Percentiles rank a stretch among this genome's conserved stretches.
Evolutionary conservation across 2,329 filamentous ascomycete species (phyloP).

Genomic region (Ceratocystis colombiana): DNA sequence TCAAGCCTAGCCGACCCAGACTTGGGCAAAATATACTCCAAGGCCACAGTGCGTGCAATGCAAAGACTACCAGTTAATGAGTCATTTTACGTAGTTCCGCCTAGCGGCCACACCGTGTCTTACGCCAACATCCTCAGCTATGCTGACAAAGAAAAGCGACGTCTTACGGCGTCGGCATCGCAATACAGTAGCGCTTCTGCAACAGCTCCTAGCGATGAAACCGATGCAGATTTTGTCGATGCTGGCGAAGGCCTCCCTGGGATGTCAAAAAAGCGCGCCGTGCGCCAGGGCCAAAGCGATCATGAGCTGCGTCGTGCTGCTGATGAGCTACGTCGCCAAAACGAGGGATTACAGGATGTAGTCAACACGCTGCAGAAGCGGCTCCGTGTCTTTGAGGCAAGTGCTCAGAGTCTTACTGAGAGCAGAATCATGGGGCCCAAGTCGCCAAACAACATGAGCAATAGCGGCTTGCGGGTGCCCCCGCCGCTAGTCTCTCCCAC

Average conservation of each 20-base stretch:
- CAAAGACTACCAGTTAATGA: slow-evolving; percentile 59
- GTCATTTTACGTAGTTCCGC: slow-evolving; percentile 91
- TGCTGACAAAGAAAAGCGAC: slow-evolving; percentile 55
- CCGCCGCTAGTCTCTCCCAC: slow-evolving; percentile 7
- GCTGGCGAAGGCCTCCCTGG: slow-evolving; percentile 51
- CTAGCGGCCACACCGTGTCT: slow-evolving; percentile 79
- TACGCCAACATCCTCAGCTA: slow-evolving; percentile 81
- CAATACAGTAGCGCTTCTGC: slow-evolving; percentile 39
- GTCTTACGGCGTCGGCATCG: slow-evolving; percentile 46
- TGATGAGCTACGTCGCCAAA: slow-evolving; percentile 84
- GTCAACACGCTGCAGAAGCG: slow-evolving; percentile 78
- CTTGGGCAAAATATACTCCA: slow-evolving; percentile 72
- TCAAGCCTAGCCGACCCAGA: slow-evolving; percentile 51
- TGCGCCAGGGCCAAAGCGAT: slow-evolving; percentile 37
- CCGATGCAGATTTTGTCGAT: slow-evolving; percentile 82
- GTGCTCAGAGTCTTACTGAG: slow-evolving; percentile 80
- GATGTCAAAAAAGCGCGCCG: slow-evolving; percentile 30
- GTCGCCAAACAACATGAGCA: slow-evolving; percentile 37
- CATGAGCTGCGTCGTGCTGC: slow-evolving; percentile 49
- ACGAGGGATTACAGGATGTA: slow-evolving; percentile 71
- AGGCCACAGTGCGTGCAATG: slow-evolving; percentile 70
- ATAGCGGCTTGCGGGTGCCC: slow-evolving; percentile 25
- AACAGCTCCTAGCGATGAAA: slow-evolving; percentile 40
- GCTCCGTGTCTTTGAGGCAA: slow-evolving; percentile 87
- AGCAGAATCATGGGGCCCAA: slow-evolving; percentile 56